A percentile compares a stretch with the other conserved stretches of the same genome.
phyloP scores from a whole-genome alignment of 2,329 filamentous ascomycete genomes.

The Diaporthe amygdali region DNA sequence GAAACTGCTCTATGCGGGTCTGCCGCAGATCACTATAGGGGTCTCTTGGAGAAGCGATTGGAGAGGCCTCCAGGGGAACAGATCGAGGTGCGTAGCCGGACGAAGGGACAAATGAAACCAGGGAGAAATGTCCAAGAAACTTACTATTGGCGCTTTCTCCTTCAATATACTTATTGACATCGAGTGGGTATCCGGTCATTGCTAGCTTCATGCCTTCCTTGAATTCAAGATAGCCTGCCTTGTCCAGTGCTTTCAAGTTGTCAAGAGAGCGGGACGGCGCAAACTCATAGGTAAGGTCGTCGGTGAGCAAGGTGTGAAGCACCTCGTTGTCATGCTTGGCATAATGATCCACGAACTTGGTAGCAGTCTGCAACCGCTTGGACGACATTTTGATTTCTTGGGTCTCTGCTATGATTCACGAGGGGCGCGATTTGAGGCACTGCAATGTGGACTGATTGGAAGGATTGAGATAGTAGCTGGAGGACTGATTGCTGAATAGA shows the following conservation, averaged over 20 bases:
- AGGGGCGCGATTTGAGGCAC: too few relatives aligned
- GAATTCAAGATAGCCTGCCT: background rate
- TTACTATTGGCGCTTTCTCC: background rate
- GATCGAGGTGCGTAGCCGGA: background rate
- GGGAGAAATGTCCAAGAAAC: too few relatives aligned
- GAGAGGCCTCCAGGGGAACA: too few relatives aligned
- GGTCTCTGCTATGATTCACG: too few relatives aligned
- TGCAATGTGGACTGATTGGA: too few relatives aligned
- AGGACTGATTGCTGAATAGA: too few relatives aligned
- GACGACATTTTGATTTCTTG: background rate
- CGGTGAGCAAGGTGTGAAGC: background rate
- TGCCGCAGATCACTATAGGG: too few relatives aligned
- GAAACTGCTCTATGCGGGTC: too few relatives aligned
- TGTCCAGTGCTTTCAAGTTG: background rate
- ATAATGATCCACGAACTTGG: background rate
- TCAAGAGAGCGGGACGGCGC: background rate
- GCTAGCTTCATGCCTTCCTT: background rate
- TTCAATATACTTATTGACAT: background rate
- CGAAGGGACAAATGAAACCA: background rate
- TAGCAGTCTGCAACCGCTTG: background rate
- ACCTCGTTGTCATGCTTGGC: background rate
- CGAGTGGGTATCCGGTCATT: background rate
- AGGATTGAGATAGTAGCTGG: too few relatives aligned
- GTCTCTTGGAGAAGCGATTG: too few relatives aligned
- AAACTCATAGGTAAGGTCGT: background rate